Percentiles rank a stretch among this genome's conserved stretches.
Evolutionary conservation across 108 stramenopile species (phyloP).

Genomic region (Conticribra guillardii): DNA sequence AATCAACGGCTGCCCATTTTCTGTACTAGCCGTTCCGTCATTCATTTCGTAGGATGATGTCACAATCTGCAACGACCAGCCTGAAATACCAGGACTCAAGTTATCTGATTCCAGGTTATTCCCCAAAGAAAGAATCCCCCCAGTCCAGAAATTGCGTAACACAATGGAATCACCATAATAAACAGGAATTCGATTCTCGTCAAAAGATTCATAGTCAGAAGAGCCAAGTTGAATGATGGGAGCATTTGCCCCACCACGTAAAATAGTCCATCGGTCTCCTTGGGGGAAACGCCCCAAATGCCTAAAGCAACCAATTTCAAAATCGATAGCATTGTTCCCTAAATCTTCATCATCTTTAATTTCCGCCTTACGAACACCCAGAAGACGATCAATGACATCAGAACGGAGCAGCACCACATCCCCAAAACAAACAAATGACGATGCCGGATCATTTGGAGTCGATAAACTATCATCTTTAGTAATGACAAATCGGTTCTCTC

Average conservation of each 20-base stretch:
- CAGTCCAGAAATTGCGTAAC: slow-evolving; percentile 64
- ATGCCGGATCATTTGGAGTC: neutral
- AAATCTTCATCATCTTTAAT: neutral
- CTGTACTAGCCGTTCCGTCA: slow-evolving; percentile 35
- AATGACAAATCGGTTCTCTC: slow-evolving; percentile 24
- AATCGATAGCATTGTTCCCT: neutral
- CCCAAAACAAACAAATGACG: slow-evolving; percentile 35
- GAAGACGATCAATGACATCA: slow-evolving; percentile 22
- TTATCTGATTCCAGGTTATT: slow-evolving; percentile 29
- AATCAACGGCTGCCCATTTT: slow-evolving; percentile 47
- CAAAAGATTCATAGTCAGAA: neutral
- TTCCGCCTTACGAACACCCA: slow-evolving; percentile 38
- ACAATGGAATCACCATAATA: slow-evolving; percentile 68
- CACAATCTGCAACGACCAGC: slow-evolving; percentile 38
- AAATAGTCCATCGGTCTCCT: slow-evolving; percentile 40
- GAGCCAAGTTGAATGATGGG: slow-evolving; percentile 36
- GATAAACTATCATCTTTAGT: neutral
- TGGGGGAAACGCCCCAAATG: slow-evolving; percentile 34
- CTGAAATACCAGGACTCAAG: slow-evolving; percentile 4
- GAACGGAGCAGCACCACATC: slow-evolving; percentile 38
- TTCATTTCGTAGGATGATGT: slow-evolving; percentile 52
- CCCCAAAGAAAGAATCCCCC: slow-evolving; percentile 67
- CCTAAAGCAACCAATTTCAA: slow-evolving; percentile 48
- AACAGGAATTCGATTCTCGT: slow-evolving; percentile 42
- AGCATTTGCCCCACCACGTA: slow-evolving; percentile 41